Percentiles rank a stretch among this genome's conserved stretches.
These are phyloP conservation scores for Tuber microsphaerosporum DNA, from an alignment of 495 filamentous ascomycete genomes.

Conservation along the genomic window DNA sequence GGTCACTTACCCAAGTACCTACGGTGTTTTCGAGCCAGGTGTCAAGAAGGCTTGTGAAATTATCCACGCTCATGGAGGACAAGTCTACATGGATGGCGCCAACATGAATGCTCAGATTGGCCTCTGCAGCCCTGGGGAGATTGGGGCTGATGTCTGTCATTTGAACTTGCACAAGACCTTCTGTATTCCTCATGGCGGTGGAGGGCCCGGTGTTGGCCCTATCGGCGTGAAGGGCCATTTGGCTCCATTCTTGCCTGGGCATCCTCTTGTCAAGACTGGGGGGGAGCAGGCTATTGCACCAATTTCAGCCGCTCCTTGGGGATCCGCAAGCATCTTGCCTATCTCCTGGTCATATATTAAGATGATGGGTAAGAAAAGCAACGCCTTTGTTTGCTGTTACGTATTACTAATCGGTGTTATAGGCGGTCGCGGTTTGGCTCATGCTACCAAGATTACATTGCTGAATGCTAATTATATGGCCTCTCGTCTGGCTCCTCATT, in stretches of 20 bases:
- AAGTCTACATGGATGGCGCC: slow-evolving; percentile 98
- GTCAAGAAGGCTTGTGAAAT: slow-evolving; percentile 79
- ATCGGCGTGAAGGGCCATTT: slow-evolving; percentile 88
- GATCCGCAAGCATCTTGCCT: slow-evolving; percentile 86
- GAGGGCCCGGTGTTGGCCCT: slow-evolving; percentile 89
- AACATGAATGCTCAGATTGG: slow-evolving; percentile 99
- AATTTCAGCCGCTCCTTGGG: slow-evolving; percentile 81
- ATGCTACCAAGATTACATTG: slow-evolving; percentile 87
- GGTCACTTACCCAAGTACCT: slow-evolving; percentile 97
- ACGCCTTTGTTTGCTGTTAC: slow-evolving; percentile 41
- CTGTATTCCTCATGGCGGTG: slow-evolving; percentile 96
- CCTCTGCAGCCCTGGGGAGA: slow-evolving; percentile 91
- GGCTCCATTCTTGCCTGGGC: slow-evolving; percentile 68
- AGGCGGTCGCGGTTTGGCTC: slow-evolving; percentile 74
- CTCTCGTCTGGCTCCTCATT: slow-evolving; percentile 77
- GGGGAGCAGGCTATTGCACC: slow-evolving; percentile 59
- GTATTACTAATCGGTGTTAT: neutral
- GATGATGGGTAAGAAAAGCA: slow-evolving; percentile 62
- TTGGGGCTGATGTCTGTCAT: slow-evolving; percentile 97
- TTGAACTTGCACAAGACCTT: slow-evolving; percentile 98
- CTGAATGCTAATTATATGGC: slow-evolving; percentile 98
- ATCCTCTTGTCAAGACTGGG: slow-evolving; percentile 58
- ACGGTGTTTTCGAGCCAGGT: slow-evolving; percentile 88
- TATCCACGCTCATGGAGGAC: slow-evolving; percentile 82
- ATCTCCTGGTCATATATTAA: slow-evolving; percentile 98